These are phyloP conservation scores for Sarocladium kiliense DNA, from an alignment of 2,329 filamentous ascomycete species.

Conservation along the genomic window DNA sequence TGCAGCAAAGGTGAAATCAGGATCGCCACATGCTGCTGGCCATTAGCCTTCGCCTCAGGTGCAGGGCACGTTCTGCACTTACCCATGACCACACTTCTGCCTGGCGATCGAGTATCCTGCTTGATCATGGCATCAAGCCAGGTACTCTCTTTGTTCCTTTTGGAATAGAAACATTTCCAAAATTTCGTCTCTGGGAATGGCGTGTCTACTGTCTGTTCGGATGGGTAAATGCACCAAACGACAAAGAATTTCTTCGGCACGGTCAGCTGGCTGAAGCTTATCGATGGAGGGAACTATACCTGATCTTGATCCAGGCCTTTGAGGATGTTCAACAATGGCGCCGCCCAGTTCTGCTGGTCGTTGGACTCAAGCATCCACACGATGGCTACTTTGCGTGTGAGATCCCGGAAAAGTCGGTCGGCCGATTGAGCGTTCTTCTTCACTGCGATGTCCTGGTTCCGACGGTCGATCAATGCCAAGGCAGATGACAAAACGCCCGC, in stretches of 20 bases:
- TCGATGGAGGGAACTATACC: not conserved
- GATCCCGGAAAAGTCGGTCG: not conserved
- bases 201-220: not conserved
- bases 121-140: not conserved
- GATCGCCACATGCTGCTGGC: not conserved
- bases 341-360: not conserved
- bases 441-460: not conserved
- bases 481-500: not conserved
- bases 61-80: not conserved
- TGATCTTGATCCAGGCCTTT: not conserved
- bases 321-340: not conserved
- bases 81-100: not conserved
- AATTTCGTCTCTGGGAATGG: not conserved
- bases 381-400: not conserved
- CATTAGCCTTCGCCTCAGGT: not conserved
- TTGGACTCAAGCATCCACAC: not conserved
- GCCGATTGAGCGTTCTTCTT: not conserved
- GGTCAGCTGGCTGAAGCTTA: not conserved
- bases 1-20: not conserved
- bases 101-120: not conserved
- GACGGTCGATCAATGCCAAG: not conserved
- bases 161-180: not conserved
- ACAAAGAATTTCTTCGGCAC: not conserved
- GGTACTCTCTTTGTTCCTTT: not conserved
- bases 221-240: not conserved